Percentiles rank a stretch among this genome's conserved stretches.
Evolutionary conservation across 148 eudicot genomes (phyloP).

Genomic region (Rhododendron ovatum): DNA sequence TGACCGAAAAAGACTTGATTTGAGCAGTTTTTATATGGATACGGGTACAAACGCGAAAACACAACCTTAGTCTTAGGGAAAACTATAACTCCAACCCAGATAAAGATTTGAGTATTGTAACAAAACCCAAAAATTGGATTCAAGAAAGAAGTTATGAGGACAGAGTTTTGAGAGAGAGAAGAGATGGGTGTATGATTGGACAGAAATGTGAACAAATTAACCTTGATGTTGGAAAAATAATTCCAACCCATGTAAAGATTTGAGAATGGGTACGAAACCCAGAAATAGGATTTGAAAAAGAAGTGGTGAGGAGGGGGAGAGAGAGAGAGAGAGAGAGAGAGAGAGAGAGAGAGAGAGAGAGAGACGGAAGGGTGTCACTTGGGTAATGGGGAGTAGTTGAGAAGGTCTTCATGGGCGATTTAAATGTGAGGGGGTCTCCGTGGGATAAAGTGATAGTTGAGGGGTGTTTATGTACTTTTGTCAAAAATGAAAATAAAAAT

Average conservation of each 20-base stretch:
- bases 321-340: conserved; percentile 1
- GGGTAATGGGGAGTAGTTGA: too few relatives aligned
- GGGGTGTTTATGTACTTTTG: too few relatives aligned
- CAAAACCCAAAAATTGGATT: not conserved
- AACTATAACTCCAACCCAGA: conserved; percentile 1
- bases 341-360: not conserved
- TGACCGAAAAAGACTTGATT: too few relatives aligned
- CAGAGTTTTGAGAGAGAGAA: not conserved
- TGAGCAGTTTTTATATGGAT: not conserved
- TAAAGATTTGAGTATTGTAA: not conserved
- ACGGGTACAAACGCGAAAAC: not conserved
- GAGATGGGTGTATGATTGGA: not conserved
- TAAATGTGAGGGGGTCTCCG: too few relatives aligned
- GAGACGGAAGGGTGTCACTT: too few relatives aligned
- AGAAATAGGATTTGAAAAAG: conserved; percentile 5
- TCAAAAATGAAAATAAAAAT: too few relatives aligned
- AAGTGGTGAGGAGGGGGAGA: not conserved
- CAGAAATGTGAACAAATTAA: too few relatives aligned
- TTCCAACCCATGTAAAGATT: not conserved
- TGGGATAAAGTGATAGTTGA: too few relatives aligned
- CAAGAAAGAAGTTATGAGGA: not conserved
- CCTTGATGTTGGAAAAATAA: not conserved
- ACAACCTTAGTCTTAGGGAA: not conserved
- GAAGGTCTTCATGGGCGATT: too few relatives aligned
- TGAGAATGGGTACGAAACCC: conserved; percentile 8